A percentile compares a stretch with the other conserved stretches of the same genome.
Conservation (phyloP, 2,329 filamentous ascomycete species). For the Cordyceps fumosorosea region DNA sequence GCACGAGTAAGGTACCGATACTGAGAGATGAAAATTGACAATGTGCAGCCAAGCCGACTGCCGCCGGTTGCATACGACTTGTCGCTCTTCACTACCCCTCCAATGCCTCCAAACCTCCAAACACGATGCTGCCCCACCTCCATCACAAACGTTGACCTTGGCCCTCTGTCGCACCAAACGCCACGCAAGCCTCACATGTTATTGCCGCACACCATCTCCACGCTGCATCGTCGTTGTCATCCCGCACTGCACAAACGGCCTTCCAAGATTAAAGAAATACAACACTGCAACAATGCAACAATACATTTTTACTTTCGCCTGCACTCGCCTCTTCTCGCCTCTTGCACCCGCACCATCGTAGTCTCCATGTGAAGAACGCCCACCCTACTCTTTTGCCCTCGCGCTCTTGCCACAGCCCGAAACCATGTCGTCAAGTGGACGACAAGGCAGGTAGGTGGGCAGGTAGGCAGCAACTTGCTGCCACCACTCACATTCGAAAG, state of each 20-base stretch:
- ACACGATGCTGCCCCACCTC: neutral
- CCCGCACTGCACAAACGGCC: neutral
- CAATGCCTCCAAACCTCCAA: neutral
- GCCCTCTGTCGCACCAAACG: neutral
- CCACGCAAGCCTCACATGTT: neutral
- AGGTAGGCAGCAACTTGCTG: neutral
- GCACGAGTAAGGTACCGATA: neutral
- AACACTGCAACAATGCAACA: neutral
- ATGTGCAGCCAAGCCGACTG: neutral
- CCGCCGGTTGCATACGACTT: neutral
- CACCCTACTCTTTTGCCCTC: neutral
- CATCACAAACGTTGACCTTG: neutral
- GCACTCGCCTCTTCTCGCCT: neutral
- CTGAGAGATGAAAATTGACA: neutral
- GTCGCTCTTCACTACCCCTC: neutral
- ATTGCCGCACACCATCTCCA: neutral
- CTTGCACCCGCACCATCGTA: slow-evolving; percentile 5
- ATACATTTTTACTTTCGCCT: neutral
- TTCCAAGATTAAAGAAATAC: neutral
- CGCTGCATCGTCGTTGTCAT: neutral
- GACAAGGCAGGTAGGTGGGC: neutral
- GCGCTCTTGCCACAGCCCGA: slow-evolving; percentile 5
- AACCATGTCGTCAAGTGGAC: neutral
- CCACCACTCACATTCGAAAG: neutral
- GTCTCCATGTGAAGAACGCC: neutral